Evolutionary conservation across 1,139 yeast genomes (phyloP).

Genomic region (Saccharomycopsis hybrid): DNA sequence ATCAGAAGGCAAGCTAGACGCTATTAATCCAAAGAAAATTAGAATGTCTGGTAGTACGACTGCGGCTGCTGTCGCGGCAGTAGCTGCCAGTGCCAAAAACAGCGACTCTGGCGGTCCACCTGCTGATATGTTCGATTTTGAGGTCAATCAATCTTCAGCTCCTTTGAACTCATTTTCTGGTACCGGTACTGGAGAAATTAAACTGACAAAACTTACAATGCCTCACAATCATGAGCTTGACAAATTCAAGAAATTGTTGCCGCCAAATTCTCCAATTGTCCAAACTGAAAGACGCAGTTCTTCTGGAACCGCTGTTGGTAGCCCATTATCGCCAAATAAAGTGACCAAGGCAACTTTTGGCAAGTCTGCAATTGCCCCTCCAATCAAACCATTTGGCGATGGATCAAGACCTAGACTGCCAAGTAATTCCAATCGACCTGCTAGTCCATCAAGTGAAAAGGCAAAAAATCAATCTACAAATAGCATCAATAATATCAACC

Average conservation of each 20-base stretch:
- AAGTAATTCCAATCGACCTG: background rate
- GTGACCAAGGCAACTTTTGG: conserved; percentile 12
- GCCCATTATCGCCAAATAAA: conserved; percentile 18
- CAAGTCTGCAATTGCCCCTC: conserved; percentile 11
- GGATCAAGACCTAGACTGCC: conserved; percentile 14
- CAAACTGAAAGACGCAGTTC: conserved; percentile 7
- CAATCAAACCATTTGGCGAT: conserved; percentile 13
- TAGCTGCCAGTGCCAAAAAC: background rate
- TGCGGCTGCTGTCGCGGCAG: background rate
- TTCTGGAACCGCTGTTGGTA: background rate
- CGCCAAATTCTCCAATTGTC: conserved; percentile 18
- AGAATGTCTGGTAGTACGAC: conserved; percentile 3
- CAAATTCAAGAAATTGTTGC: conserved; percentile 18
- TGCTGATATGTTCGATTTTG: conserved; percentile 13
- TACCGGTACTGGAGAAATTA: conserved; percentile 2
- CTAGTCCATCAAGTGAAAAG: conserved; percentile 10
- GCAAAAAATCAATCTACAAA: background rate
- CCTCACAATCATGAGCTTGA: conserved; percentile 8
- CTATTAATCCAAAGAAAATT: conserved; percentile 12
- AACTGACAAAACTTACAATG: background rate
- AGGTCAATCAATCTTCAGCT: conserved; percentile 5
- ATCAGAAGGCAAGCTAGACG: background rate
- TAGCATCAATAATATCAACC: background rate
- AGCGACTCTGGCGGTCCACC: background rate
- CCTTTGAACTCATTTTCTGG: background rate